phyloP scores from a whole-genome alignment of 2,329 filamentous ascomycete genomes.

The Colletotrichum cereale region DNA sequence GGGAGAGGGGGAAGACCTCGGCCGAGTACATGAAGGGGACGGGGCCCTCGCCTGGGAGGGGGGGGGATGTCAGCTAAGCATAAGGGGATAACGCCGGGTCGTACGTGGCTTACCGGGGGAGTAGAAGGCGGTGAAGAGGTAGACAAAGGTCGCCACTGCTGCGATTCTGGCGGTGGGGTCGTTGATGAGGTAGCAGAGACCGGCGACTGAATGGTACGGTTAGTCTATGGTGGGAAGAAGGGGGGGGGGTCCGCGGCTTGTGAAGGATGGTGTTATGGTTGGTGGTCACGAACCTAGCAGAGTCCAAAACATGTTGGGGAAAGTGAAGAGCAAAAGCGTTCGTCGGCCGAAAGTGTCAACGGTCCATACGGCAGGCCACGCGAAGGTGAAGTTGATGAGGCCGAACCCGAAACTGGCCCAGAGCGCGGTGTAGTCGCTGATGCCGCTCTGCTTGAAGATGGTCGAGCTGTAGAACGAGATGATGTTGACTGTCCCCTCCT shows the following conservation, averaged over 20 bases:
- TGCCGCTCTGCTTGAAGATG: conserved; percentile 59
- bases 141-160: conserved; percentile 72
- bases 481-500: conserved; percentile 55
- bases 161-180: conserved; percentile 59
- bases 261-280: background rate
- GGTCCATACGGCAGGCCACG: conserved; percentile 75
- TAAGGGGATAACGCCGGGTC: no score
- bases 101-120: conserved; percentile 61
- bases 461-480: conserved; percentile 63
- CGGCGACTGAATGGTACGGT: conserved; percentile 46
- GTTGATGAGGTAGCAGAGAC: conserved; percentile 54
- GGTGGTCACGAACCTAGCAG: conserved; percentile 53
- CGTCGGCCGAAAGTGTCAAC: conserved; percentile 77
- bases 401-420: conserved; percentile 60
- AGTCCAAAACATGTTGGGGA: conserved; percentile 75
- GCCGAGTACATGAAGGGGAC: conserved; percentile 73
- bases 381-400: conserved; percentile 73
- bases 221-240: background rate
- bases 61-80: no score
- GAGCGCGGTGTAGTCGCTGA: conserved; percentile 53
- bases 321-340: conserved; percentile 72
- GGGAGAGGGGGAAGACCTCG: conserved; percentile 74
- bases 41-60: conserved; percentile 62
- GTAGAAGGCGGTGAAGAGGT: conserved; percentile 75
- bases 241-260: background rate